phyloP scores from a whole-genome alignment of 108 stramenopile genomes.

The Cyclotella distinguenda region DNA sequence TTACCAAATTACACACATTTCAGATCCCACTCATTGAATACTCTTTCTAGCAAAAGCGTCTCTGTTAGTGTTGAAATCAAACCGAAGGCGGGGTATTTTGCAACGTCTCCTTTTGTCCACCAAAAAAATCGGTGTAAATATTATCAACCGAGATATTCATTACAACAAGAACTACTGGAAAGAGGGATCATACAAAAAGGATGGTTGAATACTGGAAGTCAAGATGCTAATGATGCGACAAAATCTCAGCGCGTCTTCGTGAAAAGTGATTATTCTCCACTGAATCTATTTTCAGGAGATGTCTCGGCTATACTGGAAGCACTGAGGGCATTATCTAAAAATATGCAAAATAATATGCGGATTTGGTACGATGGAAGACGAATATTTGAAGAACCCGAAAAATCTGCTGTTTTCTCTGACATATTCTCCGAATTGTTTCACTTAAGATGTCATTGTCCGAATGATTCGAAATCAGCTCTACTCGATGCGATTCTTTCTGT shows the following conservation, averaged over 20 bases:
- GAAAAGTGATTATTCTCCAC: slow-evolving; percentile 48
- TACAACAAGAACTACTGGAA: slow-evolving; percentile 55
- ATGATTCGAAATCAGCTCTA: slow-evolving; percentile 12
- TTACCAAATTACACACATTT: slow-evolving; percentile 39
- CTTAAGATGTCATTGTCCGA: neutral
- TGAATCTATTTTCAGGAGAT: slow-evolving; percentile 60
- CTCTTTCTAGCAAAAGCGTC: neutral
- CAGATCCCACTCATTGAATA: slow-evolving; percentile 10
- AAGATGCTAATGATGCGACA: slow-evolving; percentile 14
- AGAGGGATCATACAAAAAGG: slow-evolving; percentile 44
- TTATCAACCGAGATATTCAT: slow-evolving; percentile 42
- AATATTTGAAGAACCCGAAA: slow-evolving; percentile 34
- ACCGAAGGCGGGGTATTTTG: slow-evolving; percentile 76
- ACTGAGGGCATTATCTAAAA: slow-evolving; percentile 38
- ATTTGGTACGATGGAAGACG: slow-evolving; percentile 45
- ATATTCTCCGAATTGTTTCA: slow-evolving; percentile 21
- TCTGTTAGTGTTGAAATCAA: slow-evolving; percentile 59
- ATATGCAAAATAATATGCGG: slow-evolving; percentile 70
- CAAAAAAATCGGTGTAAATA: slow-evolving; percentile 62
- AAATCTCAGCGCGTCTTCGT: slow-evolving; percentile 5
- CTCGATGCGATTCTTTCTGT: slow-evolving; percentile 13
- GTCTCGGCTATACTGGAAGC: slow-evolving; percentile 31
- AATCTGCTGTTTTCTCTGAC: slow-evolving; percentile 7
- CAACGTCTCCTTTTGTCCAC: slow-evolving; percentile 66
- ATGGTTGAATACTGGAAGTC: slow-evolving; percentile 31